phyloP scores from a whole-genome alignment of 148 eudicot species.

The Vaccinium macrocarpon region DNA sequence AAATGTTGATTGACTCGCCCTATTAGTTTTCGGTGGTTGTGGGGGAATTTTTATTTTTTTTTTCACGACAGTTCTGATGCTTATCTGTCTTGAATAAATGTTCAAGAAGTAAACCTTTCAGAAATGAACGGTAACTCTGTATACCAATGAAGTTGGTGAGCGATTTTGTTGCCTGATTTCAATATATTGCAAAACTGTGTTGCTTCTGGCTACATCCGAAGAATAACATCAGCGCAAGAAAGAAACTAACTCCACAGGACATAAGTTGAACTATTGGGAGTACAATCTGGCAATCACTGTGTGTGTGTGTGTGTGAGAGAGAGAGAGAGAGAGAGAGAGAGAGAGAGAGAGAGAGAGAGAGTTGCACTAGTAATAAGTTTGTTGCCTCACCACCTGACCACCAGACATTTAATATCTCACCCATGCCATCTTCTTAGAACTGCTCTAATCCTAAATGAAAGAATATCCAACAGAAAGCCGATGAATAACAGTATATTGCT shows the following conservation, averaged over 20 bases:
- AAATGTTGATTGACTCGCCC: background rate
- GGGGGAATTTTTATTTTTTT: background rate
- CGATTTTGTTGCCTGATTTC: background rate
- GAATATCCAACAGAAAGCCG: background rate
- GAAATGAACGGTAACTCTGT: background rate
- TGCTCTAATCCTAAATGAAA: background rate
- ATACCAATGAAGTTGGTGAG: background rate
- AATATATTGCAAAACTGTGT: background rate
- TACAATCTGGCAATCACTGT: background rate
- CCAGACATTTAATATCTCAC: background rate
- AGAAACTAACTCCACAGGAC: background rate
- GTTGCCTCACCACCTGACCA: background rate
- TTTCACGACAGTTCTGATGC: background rate
- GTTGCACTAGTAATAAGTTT: background rate
- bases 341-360: background rate
- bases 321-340: conserved; percentile 4
- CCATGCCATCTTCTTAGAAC: background rate
- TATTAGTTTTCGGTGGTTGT: background rate
- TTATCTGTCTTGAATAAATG: background rate
- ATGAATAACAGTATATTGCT: background rate
- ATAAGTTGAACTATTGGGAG: background rate
- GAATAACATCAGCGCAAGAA: background rate
- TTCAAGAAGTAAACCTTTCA: background rate
- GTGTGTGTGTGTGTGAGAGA: background rate
- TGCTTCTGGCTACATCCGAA: too few species aligned